Evolutionary conservation across 306 rosid species (phyloP).

Genomic region (Medicago lupulina): DNA sequence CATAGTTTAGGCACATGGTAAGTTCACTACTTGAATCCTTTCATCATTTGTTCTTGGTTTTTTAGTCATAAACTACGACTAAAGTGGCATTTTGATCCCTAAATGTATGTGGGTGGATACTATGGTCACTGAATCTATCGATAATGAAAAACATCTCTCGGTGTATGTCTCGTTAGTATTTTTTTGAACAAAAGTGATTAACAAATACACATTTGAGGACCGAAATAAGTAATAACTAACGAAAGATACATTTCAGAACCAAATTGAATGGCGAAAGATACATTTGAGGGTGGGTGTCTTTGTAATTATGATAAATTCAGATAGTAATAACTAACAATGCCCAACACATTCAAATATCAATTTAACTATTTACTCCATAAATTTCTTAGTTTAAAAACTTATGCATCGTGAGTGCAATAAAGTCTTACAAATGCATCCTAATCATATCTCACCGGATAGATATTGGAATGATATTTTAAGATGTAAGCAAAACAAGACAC

Average conservation of each 20-base stretch:
- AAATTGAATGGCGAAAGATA: neutral
- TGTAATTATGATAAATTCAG: no score
- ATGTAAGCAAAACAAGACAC: no score
- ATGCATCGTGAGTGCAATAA: no score
- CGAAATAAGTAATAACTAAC: no score
- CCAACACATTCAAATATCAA: neutral
- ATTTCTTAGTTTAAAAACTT: no score
- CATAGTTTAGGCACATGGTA: constrained; percentile 91
- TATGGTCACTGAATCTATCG: neutral
- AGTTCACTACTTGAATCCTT: neutral
- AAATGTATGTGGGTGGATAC: neutral
- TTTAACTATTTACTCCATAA: no score
- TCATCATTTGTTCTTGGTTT: neutral
- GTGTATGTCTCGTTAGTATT: neutral
- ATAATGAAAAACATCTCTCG: neutral
- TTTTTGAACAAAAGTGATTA: neutral
- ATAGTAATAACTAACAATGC: neutral
- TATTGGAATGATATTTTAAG: no score
- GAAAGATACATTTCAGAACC: neutral
- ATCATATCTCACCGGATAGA: no score
- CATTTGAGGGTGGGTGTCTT: no score
- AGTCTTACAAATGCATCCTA: no score
- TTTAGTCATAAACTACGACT: neutral
- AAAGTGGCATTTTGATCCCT: neutral
- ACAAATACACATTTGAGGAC: no score